Percentiles rank a stretch among this genome's conserved stretches.
phyloP scores from a whole-genome alignment of 139 green algal genomes.

The Chlamydomonas sp. region DNA sequence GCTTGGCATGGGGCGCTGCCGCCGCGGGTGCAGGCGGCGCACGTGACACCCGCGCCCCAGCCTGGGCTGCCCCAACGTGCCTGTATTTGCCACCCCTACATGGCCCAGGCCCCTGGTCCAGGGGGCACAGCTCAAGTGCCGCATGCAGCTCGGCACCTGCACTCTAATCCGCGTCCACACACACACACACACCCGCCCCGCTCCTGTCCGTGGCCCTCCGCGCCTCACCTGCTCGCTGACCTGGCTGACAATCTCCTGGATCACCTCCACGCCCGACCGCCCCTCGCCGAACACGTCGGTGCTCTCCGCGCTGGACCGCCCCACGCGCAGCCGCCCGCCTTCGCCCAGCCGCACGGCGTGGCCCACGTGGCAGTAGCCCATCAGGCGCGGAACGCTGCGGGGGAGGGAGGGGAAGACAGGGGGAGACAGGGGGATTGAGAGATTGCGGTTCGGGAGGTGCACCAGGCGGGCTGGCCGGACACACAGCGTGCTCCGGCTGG shows the following conservation, averaged over 20 bases:
- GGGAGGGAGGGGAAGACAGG: not conserved
- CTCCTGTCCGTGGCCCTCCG: too few species aligned
- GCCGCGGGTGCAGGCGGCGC: too few species aligned
- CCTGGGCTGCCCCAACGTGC: too few species aligned
- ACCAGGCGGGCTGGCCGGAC: not conserved
- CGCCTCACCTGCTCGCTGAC: conserved; percentile 29
- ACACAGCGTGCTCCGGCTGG: too few species aligned
- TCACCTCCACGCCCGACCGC: conserved; percentile 50
- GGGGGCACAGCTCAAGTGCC: too few species aligned
- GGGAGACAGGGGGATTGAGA: not conserved
- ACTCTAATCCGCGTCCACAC: not conserved
- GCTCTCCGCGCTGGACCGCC: conserved; percentile 13
- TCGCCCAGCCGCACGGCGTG: conserved; percentile 52
- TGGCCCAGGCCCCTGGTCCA: too few species aligned
- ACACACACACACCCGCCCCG: not conserved
- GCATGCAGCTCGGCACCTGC: too few species aligned
- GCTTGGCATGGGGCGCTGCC: too few species aligned
- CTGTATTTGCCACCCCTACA: too few species aligned
- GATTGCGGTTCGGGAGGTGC: not conserved
- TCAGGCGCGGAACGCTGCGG: conserved; percentile 69
- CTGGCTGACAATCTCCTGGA: conserved; percentile 37
- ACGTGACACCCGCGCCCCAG: too few species aligned
- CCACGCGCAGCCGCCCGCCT: conserved; percentile 10
- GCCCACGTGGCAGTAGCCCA: conserved; percentile 81
- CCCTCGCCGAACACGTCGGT: conserved; percentile 63